These are phyloP conservation scores for Fusarium caatingaense DNA, from an alignment of 2,329 filamentous ascomycete genomes.

Conservation along the genomic window DNA sequence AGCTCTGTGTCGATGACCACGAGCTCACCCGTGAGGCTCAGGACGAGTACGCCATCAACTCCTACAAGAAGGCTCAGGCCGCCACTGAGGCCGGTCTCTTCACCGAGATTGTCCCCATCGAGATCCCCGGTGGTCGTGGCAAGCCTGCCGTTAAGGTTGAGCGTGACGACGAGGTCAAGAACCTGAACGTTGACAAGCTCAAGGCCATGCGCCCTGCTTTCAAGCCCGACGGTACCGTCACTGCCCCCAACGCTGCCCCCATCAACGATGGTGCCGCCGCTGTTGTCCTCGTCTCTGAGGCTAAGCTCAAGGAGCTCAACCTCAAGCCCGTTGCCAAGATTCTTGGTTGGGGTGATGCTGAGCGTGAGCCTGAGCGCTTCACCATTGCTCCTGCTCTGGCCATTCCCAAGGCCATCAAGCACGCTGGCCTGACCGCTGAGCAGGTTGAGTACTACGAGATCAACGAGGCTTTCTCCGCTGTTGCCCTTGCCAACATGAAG, in stretches of 20 bases:
- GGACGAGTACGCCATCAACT: constrained; percentile 95
- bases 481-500: constrained; percentile 96
- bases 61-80: constrained; percentile 92
- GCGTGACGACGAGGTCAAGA: constrained; percentile 95
- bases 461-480: constrained; percentile 98
- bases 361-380: constrained; percentile 91
- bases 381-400: constrained; percentile 93
- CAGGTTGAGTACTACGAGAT: constrained; percentile 96
- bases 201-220: constrained; percentile 87
- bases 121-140: constrained; percentile 87
- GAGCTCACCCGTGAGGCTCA: constrained; percentile 84
- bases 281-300: constrained; percentile 92
- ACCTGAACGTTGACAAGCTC: constrained; percentile 86
- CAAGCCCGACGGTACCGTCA: constrained; percentile 87
- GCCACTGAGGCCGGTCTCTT: constrained; percentile 87
- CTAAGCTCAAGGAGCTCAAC: constrained; percentile 90
- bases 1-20: constrained; percentile 91
- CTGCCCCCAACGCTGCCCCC: constrained; percentile 94
- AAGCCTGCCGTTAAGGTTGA: constrained; percentile 86
- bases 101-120: constrained; percentile 88
- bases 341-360: constrained; percentile 95
- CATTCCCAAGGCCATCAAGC: constrained; percentile 96
- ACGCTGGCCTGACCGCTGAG: constrained; percentile 82
- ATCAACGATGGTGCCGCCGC: constrained; percentile 95
- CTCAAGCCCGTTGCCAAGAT: constrained; percentile 96